Evolutionary conservation across 2,329 filamentous ascomycete genomes (phyloP), one percentile per base, ranked within the genome.

Genomic region (Saccharata proteae): DNA sequence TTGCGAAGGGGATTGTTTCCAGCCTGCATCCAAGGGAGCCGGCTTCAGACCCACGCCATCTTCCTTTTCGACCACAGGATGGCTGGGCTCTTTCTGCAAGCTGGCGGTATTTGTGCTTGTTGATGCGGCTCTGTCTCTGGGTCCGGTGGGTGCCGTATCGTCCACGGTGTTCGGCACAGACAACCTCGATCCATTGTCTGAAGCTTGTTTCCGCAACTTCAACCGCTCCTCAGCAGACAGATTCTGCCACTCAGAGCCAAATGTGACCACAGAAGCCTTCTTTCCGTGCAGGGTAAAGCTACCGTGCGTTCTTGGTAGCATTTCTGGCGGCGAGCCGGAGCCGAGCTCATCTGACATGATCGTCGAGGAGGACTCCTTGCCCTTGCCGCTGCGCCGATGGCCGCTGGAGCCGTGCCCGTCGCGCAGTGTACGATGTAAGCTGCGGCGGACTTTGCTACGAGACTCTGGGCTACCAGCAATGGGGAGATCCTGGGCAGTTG

Each of bases 261-360:
- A 92, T n/a, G 83, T 92, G 43, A 98, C 83, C 34, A 98, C 82
- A 1, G 85, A 93, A 3, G 90, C 90, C 57, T 98, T 96, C 63
- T 96, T 98, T 38, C 90, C 88, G 48, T 98, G 90, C 4, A 98
- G 77, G 4, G 90, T 93, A 54, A 98, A 98, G 45, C 83, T 93
- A 4, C 84, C 84, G 9, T 81, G 74, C 9, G 80, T 79, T 28
- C 90, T 75, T 5, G 80, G 66, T 9, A 98, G 65, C 8, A 80
- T 75, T 43, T 83, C 80, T 2, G 33, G 33, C 46, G 40, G 54
- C 41, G 39, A 49, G 36, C 46, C 66, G 48, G 47, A 50, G 29
- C n/a, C 22, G 10, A 32, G 19, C 13, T 26, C 26, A 11, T 31
- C 32, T 58, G 11, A 64, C 63, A 28, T 36, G 24, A 65, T 55